Percentiles rank a stretch among this genome's conserved stretches.
phyloP scores from a whole-genome alignment of 179 eudicot species.

The Monotropa hypopitys region DNA sequence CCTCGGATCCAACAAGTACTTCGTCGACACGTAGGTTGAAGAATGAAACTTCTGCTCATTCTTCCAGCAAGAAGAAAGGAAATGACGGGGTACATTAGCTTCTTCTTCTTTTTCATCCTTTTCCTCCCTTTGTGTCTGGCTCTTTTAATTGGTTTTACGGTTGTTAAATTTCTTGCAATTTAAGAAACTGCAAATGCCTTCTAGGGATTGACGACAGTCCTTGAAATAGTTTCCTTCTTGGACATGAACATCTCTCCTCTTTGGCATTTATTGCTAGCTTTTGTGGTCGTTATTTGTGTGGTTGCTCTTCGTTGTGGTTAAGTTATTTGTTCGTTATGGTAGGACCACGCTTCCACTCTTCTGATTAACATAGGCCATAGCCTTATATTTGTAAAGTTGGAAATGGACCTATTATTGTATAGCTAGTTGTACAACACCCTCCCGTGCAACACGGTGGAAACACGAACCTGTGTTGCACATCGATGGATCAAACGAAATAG shows the following conservation, averaged over 20 bases:
- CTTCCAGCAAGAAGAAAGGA: conserved; percentile 51
- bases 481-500: not conserved
- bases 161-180: not conserved
- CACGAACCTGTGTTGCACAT: not conserved
- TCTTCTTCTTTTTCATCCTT: not conserved
- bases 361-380: not conserved
- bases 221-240: not conserved
- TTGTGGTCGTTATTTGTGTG: not conserved
- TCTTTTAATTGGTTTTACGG: not conserved
- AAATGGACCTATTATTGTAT: not conserved
- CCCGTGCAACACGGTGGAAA: not conserved
- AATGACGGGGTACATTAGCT: conserved; percentile 53
- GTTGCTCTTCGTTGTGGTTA: not conserved
- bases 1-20: conserved; percentile 26
- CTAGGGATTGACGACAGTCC: not conserved
- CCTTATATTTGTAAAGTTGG: not conserved
- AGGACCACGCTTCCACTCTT: not conserved
- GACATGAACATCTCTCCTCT: not conserved
- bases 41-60: conserved; percentile 21
- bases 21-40: conserved; percentile 28
- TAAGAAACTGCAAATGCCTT: not conserved
- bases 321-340: not conserved
- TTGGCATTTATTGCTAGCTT: conserved; percentile 2
- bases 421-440: not conserved
- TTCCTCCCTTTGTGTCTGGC: not conserved